phyloP scores from a whole-genome alignment of 2,329 filamentous ascomycete genomes.

The Penicillium sclerotiorum region DNA sequence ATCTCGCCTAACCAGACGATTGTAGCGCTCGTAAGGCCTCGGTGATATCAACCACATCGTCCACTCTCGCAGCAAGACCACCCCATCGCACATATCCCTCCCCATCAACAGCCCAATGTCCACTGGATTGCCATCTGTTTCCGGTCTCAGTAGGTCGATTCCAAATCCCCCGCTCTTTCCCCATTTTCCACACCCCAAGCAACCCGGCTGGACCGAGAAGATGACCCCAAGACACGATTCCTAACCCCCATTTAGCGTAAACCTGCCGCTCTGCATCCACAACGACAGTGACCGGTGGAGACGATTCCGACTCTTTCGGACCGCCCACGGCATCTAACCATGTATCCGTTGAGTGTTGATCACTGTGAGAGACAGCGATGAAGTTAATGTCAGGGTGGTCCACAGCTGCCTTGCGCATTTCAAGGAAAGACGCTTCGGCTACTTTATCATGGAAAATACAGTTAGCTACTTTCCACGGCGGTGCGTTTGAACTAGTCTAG shows the following conservation, averaged over 20 bases:
- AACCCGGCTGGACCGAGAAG: slow-evolving; percentile 3
- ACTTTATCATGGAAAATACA: not conserved
- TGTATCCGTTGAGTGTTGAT: slow-evolving; percentile 9
- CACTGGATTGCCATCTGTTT: slow-evolving; percentile 26
- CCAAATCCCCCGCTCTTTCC: slow-evolving; percentile 19
- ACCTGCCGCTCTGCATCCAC: slow-evolving; percentile 9
- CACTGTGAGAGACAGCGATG: slow-evolving; percentile 15
- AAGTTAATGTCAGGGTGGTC: slow-evolving; percentile 14
- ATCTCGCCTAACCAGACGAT: too few species aligned
- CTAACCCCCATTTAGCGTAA: slow-evolving; percentile 12
- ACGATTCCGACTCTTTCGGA: not conserved
- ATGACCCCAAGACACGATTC: slow-evolving; percentile 9
- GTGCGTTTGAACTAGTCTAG: not conserved
- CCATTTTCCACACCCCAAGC: slow-evolving; percentile 6
- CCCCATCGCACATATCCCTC: slow-evolving; percentile 12
- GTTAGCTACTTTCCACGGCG: not conserved
- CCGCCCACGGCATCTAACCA: slow-evolving; percentile 11
- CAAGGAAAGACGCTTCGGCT: slow-evolving; percentile 8
- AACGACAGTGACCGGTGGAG: slow-evolving; percentile 6
- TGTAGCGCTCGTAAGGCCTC: slow-evolving; percentile 3
- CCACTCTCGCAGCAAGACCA: not conserved
- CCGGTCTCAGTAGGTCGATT: slow-evolving; percentile 29
- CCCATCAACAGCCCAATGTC: slow-evolving; percentile 20
- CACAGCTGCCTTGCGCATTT: slow-evolving; percentile 7
- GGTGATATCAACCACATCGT: slow-evolving; percentile 6